These are phyloP conservation scores for Hymenoscyphus fraxineus DNA, from an alignment of 2,329 filamentous ascomycete genomes.

Conservation along the genomic window DNA sequence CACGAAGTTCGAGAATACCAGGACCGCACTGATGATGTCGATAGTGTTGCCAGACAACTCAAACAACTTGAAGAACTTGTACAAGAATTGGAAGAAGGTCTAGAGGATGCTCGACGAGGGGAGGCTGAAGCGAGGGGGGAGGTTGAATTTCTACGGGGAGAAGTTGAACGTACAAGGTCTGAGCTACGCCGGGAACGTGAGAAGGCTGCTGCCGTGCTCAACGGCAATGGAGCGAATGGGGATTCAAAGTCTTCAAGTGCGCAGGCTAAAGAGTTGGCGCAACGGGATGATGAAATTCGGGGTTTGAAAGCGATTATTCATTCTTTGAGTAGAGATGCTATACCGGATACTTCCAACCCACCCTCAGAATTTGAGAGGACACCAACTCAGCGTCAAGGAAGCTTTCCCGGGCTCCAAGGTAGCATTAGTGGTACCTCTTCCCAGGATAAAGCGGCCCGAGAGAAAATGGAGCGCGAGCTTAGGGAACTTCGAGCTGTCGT, in stretches of 20 bases:
- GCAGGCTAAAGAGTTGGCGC: constrained; percentile 71
- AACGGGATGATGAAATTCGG: constrained; percentile 95
- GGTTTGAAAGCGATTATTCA: constrained; percentile 98
- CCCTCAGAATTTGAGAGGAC: constrained; percentile 31
- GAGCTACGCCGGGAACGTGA: constrained; percentile 87
- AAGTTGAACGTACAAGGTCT: constrained; percentile 85
- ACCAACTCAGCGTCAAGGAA: constrained; percentile 28
- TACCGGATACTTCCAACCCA: constrained; percentile 29
- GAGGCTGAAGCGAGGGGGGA: constrained; percentile 95
- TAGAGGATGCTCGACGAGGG: constrained; percentile 89
- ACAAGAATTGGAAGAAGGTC: constrained; percentile 91
- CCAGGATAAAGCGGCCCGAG: constrained; percentile 56
- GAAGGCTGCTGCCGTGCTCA: constrained; percentile 63
- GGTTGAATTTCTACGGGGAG: constrained; percentile 90
- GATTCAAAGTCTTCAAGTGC: constrained; percentile 42
- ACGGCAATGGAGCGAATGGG: constrained; percentile 42
- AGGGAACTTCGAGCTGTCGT: constrained; percentile 70
- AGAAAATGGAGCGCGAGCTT: constrained; percentile 76
- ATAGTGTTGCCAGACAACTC: constrained; percentile 83
- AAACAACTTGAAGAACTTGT: constrained; percentile 96
- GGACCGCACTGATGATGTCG: constrained; percentile 81
- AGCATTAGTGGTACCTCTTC: constrained; percentile 49
- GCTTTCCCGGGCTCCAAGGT: constrained; percentile 24
- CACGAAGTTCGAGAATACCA: constrained; percentile 79
- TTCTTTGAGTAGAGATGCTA: constrained; percentile 76